phyloP scores from a whole-genome alignment of 768 basidiomycete genomes.

The Boletus coccyginus region DNA sequence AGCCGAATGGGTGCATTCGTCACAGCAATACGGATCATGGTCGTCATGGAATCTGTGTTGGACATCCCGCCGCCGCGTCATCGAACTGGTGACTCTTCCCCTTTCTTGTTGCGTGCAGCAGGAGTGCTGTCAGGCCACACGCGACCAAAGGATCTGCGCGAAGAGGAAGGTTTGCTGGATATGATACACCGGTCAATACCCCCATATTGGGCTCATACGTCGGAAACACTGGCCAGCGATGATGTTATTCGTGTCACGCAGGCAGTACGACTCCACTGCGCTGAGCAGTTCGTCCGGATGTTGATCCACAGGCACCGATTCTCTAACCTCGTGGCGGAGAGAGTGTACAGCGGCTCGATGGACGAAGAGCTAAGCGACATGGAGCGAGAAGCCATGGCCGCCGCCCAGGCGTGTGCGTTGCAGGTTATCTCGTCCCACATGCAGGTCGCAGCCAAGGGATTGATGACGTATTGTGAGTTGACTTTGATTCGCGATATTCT shows the following conservation, averaged over 20 bases:
- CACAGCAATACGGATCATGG: conserved; percentile 70
- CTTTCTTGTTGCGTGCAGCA: conserved; percentile 76
- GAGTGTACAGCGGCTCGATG: conserved; percentile 43
- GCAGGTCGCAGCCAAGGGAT: conserved; percentile 79
- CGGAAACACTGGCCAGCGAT: conserved; percentile 77
- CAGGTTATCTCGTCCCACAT: conserved; percentile 81
- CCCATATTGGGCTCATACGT: conserved; percentile 73
- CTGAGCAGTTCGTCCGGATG: conserved; percentile 84
- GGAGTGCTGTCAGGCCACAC: conserved; percentile 61
- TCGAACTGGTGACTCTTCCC: conserved; percentile 56
- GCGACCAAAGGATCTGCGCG: conserved; percentile 63
- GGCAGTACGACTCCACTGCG: conserved; percentile 80
- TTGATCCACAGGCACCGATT: conserved; percentile 88
- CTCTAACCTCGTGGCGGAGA: conserved; percentile 71
- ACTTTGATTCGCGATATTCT: conserved; percentile 4
- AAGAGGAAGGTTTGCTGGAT: conserved; percentile 79
- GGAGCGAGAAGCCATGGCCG: conserved; percentile 76
- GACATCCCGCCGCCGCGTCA: conserved; percentile 71
- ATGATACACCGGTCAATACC: conserved; percentile 74
- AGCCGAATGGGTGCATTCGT: conserved; percentile 83
- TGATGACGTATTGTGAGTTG: conserved; percentile 92
- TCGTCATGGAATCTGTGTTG: conserved; percentile 85
- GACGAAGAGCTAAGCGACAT: conserved; percentile 59
- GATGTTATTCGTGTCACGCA: conserved; percentile 91
- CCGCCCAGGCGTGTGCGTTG: conserved; percentile 74